Base-by-base conservation (phyloP, 2,329 filamentous ascomycete species). In the Fusarium aywerte region DNA sequence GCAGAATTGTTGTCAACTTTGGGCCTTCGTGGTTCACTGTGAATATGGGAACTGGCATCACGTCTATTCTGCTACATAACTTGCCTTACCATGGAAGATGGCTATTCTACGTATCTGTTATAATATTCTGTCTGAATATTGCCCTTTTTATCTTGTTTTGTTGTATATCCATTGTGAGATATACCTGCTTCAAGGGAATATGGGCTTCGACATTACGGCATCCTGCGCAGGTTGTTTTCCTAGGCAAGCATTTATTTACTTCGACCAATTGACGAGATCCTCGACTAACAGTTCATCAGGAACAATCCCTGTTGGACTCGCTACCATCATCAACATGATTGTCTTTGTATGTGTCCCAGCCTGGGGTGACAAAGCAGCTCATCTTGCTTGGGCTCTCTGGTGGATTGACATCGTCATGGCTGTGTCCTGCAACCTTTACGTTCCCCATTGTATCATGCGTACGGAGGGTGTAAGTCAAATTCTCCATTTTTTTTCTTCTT, bases 31-130 rank as follows among this genome's bases (percentile, higher is more conserved):
- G 68, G 71, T 74, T 86, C 71, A 76, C 80, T 0, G 79, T 82
- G 21, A 84, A 78, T n/a, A 87, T 90, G 87, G 87, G 88, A 29
- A 90, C 88, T 0, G 89, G 88, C 13, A 85, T 90, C 38, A 83
- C 87, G 1, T 85, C 85, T 0, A 81, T 89, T 23, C 78, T 90
- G 7, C 80, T 90, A 6, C 79, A 84, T 60, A 82, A 82, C 10
- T 80, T 90, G 5, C 87, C 87, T 0, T 90, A 87, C 74, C 81
- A 86, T 56, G 80, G 81, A 3, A 63, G 67, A 12, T 85, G 83
- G 79, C 77, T 90, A 1, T 81, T 85, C 65, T 87, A 83, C 74
- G 76, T 89, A 23, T 83, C 86, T 1, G 79, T 85, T 12, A 70
- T 82, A 44, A 82, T 90, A 61, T 89, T 90, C 63, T 76, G 77